Percentiles rank a stretch among this genome's conserved stretches.
Evolutionary conservation across 257 asterid species (phyloP).

Genomic region (Przewalskia tangutica): DNA sequence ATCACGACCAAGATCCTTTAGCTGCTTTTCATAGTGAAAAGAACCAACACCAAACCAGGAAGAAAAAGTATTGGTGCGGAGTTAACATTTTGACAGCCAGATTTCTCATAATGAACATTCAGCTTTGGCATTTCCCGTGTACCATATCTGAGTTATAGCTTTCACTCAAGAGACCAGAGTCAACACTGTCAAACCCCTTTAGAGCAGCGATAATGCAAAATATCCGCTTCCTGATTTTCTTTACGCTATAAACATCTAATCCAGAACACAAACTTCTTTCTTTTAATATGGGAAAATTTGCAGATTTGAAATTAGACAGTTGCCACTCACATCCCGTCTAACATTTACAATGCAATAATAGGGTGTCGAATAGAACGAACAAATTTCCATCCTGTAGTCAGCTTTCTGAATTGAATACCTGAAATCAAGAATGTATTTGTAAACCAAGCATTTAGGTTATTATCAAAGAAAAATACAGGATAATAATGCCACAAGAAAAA

Average conservation of each 20-base stretch:
- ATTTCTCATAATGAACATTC: constrained; percentile 64
- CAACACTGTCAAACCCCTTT: constrained; percentile 23
- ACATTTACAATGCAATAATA: constrained; percentile 22
- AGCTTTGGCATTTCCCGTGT: constrained; percentile 61
- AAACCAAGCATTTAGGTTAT: neutral
- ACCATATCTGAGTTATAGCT: constrained; percentile 29
- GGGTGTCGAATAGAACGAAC: constrained; percentile 35
- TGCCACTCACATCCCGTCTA: constrained; percentile 15
- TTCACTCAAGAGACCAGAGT: constrained; percentile 35
- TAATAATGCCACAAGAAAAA: neutral
- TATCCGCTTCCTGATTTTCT: constrained; percentile 12
- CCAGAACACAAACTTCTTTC: constrained; percentile 17
- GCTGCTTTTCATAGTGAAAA: constrained; percentile 82
- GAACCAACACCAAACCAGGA: constrained; percentile 97
- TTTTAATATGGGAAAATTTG: constrained; percentile 21
- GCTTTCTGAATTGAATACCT: constrained; percentile 32
- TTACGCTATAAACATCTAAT: constrained; percentile 16
- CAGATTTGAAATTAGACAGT: constrained; percentile 12
- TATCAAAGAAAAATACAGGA: neutral
- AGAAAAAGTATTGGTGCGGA: constrained; percentile 79
- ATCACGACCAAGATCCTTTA: constrained; percentile 87
- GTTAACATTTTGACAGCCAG: constrained; percentile 62
- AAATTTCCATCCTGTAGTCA: constrained; percentile 41
- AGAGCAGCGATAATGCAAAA: constrained; percentile 20
- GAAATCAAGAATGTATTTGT: constrained; percentile 6